Conservation (phyloP, 73 alveolate species). For the Stentor roeselii region DNA sequence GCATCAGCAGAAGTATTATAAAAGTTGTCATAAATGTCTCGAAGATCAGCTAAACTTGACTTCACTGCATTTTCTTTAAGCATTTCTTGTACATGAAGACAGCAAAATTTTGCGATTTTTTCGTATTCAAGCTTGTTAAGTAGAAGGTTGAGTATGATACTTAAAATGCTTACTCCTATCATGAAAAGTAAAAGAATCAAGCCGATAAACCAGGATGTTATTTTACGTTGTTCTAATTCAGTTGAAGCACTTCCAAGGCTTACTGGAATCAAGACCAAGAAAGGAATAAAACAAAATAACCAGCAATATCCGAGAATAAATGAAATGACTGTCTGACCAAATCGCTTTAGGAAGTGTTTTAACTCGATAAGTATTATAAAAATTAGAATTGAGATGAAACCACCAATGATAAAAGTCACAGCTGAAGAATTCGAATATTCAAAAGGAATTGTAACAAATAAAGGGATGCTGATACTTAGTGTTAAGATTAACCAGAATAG, state of each 20-base stretch:
- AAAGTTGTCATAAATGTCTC: background rate
- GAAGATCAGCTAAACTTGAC: background rate
- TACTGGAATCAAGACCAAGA: background rate
- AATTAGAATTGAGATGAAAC: background rate
- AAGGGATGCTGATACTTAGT: background rate
- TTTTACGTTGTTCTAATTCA: background rate
- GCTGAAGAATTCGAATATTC: background rate
- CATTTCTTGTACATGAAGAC: background rate
- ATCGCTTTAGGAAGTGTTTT: background rate
- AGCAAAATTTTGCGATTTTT: background rate
- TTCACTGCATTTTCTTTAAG: background rate
- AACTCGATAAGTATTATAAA: slow-evolving; percentile 1
- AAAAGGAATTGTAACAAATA: background rate
- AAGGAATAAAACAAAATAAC: background rate
- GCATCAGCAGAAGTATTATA: background rate
- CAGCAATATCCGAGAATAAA: slow-evolving; percentile 10
- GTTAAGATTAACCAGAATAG: background rate
- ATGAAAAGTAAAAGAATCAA: background rate
- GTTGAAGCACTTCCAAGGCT: background rate
- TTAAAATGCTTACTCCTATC: background rate
- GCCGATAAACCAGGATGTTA: background rate
- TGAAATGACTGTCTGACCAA: background rate
- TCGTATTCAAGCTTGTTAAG: background rate
- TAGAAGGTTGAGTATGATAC: background rate
- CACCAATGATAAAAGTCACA: background rate